These are phyloP conservation scores for Xylariaceae sp. DNA, from an alignment of 2,329 filamentous ascomycete species.

Conservation along the genomic window DNA sequence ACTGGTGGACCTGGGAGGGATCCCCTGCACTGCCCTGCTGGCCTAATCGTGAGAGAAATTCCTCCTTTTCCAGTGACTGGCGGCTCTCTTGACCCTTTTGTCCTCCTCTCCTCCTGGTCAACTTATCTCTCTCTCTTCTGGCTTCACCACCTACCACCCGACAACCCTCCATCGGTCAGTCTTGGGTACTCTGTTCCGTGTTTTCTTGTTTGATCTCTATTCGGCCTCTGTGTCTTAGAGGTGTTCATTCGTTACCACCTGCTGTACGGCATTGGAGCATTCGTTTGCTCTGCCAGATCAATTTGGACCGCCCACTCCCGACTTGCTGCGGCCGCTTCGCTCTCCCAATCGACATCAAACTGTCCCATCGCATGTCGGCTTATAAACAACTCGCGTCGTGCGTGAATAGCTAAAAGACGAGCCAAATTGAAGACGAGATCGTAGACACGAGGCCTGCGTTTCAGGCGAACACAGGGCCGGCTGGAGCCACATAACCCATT, in stretches of 20 bases:
- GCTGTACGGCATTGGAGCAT: background rate
- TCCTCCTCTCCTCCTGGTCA: constrained; percentile 5
- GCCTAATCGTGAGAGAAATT: constrained; percentile 15
- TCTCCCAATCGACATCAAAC: too few species aligned
- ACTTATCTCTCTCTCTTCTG: constrained; percentile 10
- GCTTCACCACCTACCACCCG: constrained; percentile 12
- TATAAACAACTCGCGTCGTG: background rate
- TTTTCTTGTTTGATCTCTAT: constrained; percentile 12
- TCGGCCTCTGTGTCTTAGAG: constrained; percentile 15
- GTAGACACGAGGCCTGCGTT: constrained; percentile 2
- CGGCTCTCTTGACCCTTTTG: constrained; percentile 10
- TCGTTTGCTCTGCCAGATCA: background rate
- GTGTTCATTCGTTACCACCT: constrained; percentile 21
- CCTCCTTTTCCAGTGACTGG: constrained; percentile 18
- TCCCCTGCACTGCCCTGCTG: constrained; percentile 17
- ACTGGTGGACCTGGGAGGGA: constrained; percentile 5
- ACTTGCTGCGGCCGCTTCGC: too few species aligned
- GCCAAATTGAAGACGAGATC: background rate
- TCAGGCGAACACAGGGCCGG: constrained; percentile 4
- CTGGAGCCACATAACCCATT: constrained; percentile 16
- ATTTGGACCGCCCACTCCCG: background rate
- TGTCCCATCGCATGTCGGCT: background rate
- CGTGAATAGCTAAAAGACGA: background rate
- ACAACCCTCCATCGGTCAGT: constrained; percentile 13
- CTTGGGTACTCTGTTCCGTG: constrained; percentile 12